These are phyloP conservation scores for Pholiota molesta DNA, from an alignment of 768 basidiomycete genomes.

Conservation along the genomic window DNA sequence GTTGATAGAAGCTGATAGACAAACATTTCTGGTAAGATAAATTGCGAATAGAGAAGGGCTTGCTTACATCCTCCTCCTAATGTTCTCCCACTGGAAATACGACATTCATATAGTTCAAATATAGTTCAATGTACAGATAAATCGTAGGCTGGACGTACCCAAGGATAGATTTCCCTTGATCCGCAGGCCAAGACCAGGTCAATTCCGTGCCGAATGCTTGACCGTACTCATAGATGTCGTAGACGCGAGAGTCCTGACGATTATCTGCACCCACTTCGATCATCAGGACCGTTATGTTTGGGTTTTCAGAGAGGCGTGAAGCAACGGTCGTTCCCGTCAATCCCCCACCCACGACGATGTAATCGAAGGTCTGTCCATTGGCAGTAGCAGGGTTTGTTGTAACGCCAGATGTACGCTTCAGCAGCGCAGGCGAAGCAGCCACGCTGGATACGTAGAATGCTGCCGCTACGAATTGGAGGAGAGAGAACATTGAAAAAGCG, in stretches of 20 bases:
- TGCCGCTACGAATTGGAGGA: not conserved
- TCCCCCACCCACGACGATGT: slow-evolving; percentile 49
- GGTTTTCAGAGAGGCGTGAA: slow-evolving; percentile 47
- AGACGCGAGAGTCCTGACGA: slow-evolving; percentile 44
- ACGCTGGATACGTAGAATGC: not conserved
- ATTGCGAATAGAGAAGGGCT: not conserved
- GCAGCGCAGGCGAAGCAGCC: not conserved
- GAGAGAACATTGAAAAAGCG: not conserved
- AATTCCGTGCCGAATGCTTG: slow-evolving; percentile 43
- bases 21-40: not conserved
- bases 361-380: slow-evolving; percentile 43
- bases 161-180: slow-evolving; percentile 40
- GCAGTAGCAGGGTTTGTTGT: slow-evolving; percentile 33
- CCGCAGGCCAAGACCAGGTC: slow-evolving; percentile 50
- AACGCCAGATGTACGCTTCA: slow-evolving; percentile 32
- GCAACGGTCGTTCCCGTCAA: slow-evolving; percentile 53
- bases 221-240: slow-evolving; percentile 48
- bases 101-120: not conserved
- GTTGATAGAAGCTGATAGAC: slow-evolving; percentile 45
- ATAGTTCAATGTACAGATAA: not conserved
- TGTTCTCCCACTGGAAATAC: slow-evolving; percentile 43
- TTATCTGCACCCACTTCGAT: slow-evolving; percentile 57
- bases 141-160: slow-evolving; percentile 32
- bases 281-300: slow-evolving; percentile 44
- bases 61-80: slow-evolving; percentile 44